A percentile compares a stretch with the other conserved stretches of the same genome.
These are phyloP conservation scores for Hirsutella rhossiliensis DNA, from an alignment of 2,329 filamentous ascomycete genomes.

Conservation along the genomic window DNA sequence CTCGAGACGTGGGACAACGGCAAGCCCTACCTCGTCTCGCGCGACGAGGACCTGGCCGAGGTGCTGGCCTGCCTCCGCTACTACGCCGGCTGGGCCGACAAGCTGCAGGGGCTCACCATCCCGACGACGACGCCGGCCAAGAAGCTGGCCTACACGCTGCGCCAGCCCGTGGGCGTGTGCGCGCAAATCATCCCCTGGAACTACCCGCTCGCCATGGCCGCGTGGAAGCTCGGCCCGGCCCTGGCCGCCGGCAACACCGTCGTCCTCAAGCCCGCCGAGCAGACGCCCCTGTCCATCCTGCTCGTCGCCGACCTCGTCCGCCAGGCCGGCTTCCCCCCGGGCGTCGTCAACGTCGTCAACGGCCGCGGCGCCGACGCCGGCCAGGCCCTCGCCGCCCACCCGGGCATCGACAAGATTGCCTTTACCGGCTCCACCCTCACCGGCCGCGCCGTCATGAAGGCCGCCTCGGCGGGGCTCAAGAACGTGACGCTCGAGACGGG, in stretches of 20 bases:
- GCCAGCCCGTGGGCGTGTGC: constrained; percentile 67
- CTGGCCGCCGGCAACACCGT: constrained; percentile 52
- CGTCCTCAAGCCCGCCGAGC: constrained; percentile 54
- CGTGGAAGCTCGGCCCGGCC: constrained; percentile 67
- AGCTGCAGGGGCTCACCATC: constrained; percentile 66
- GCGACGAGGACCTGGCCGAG: constrained; percentile 51
- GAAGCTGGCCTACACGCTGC: constrained; percentile 66
- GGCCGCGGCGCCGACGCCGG: constrained; percentile 59
- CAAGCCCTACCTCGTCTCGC: constrained; percentile 48
- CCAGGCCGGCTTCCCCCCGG: constrained; percentile 65
- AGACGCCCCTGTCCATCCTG: constrained; percentile 53
- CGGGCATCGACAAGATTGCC: constrained; percentile 62
- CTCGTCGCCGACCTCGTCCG: constrained; percentile 56
- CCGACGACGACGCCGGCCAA: constrained; percentile 46
- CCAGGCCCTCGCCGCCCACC: constrained; percentile 53
- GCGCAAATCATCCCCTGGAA: constrained; percentile 69
- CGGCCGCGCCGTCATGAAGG: constrained; percentile 64
- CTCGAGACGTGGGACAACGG: constrained; percentile 77
- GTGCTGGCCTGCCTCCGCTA: constrained; percentile 45
- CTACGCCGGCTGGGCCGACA: constrained; percentile 70
- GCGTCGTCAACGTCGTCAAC: constrained; percentile 66
- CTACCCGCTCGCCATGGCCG: constrained; percentile 36
- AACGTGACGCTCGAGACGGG: constrained; percentile 57
- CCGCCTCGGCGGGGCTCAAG: constrained; percentile 53
- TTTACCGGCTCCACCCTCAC: constrained; percentile 69